A percentile compares a stretch with the other conserved stretches of the same genome.
Evolutionary conservation across 1,284 basidiomycete genomes (phyloP).

Genomic region (Paramarasmius palmivorus): DNA sequence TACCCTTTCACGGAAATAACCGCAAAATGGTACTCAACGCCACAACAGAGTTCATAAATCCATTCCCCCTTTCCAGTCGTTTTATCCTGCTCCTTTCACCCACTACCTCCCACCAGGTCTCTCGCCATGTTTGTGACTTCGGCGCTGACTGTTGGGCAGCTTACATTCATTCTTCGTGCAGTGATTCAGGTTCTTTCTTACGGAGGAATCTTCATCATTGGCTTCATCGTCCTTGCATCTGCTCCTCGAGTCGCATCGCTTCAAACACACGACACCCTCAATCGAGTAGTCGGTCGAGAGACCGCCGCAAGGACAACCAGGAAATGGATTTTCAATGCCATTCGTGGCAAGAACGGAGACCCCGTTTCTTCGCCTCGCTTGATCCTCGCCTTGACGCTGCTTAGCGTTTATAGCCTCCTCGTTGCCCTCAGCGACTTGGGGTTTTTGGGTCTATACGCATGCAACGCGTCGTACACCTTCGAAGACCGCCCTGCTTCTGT

Average conservation of each 20-base stretch:
- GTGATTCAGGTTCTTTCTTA: slow-evolving; percentile 22
- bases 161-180: slow-evolving; percentile 24
- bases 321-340: slow-evolving; percentile 19
- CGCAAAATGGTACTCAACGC: too few species aligned
- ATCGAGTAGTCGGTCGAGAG: slow-evolving; percentile 19
- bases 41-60: too few species aligned
- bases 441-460: slow-evolving; percentile 7
- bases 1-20: too few species aligned
- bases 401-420: slow-evolving; percentile 1
- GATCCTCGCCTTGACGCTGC: not conserved
- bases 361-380: not conserved
- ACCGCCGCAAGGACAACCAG: slow-evolving; percentile 12
- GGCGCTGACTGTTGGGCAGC: slow-evolving; percentile 20
- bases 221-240: slow-evolving; percentile 21
- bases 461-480: slow-evolving; percentile 6
- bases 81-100: not conserved
- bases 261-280: slow-evolving; percentile 23
- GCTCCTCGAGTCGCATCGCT: slow-evolving; percentile 20
- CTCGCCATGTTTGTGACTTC: slow-evolving; percentile 11
- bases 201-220: slow-evolving; percentile 20
- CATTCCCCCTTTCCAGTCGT: too few species aligned
- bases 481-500: slow-evolving; percentile 4
- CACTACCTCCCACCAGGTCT: not conserved
- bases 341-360: slow-evolving; percentile 12
- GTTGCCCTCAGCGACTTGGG: slow-evolving; percentile 6